phyloP scores from a whole-genome alignment of 116 monocot genomes.

The Thalassia testudinum region DNA sequence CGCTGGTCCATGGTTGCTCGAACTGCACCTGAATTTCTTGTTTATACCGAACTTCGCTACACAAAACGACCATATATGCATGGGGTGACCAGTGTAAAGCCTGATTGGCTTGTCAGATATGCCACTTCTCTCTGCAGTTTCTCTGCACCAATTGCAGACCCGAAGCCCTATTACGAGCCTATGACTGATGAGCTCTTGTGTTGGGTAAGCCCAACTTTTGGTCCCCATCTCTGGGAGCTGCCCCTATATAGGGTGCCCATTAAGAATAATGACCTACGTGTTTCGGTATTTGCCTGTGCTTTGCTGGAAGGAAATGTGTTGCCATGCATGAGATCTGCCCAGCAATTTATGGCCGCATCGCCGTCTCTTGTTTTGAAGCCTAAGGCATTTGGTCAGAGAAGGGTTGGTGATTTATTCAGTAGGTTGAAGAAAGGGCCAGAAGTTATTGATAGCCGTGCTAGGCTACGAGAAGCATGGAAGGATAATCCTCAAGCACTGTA shows the following conservation, averaged over 20 bases:
- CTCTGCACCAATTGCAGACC: conserved; percentile 62
- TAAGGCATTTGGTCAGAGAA: conserved; percentile 55
- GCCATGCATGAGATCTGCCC: conserved; percentile 52
- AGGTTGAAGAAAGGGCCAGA: conserved; percentile 35
- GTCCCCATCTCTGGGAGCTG: conserved; percentile 79
- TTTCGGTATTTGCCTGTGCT: conserved; percentile 61
- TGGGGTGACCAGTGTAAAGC: conserved; percentile 68
- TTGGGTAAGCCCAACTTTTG: conserved; percentile 78
- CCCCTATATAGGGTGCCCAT: conserved; percentile 54
- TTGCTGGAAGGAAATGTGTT: conserved; percentile 77
- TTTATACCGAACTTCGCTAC: conserved; percentile 69
- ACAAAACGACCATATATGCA: conserved; percentile 82
- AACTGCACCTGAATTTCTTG: conserved; percentile 64
- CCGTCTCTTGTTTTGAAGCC: conserved; percentile 48
- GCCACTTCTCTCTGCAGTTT: conserved; percentile 62
- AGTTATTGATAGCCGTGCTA: conserved; percentile 44
- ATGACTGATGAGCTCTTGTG: conserved; percentile 37
- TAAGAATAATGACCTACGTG: conserved; percentile 25
- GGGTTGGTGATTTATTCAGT: conserved; percentile 56
- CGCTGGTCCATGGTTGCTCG: conserved; percentile 62
- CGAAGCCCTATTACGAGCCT: conserved; percentile 77
- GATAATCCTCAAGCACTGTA: conserved; percentile 34
- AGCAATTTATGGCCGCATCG: conserved; percentile 39
- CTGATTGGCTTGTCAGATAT: conserved; percentile 76
- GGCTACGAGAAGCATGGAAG: conserved; percentile 49